Evolutionary conservation across 306 rosid species (phyloP).

Genomic region (Trichosanthes cucumerina): DNA sequence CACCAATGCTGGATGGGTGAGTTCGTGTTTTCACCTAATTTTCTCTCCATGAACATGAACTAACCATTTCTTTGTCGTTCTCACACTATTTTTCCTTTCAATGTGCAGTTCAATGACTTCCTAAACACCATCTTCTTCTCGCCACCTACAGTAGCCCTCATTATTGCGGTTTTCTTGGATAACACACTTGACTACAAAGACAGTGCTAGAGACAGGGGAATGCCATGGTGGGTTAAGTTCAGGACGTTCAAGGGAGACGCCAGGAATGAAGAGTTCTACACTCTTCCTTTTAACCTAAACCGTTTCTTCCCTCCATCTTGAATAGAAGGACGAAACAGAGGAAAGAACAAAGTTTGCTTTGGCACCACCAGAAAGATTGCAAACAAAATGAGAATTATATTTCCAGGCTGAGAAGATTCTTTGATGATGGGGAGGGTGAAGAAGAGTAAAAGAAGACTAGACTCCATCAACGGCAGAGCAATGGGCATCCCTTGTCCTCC

Average conservation of each 20-base stretch:
- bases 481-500: conserved; percentile 8
- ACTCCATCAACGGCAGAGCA: background rate
- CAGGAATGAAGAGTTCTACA: conserved; percentile 91
- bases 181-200: conserved; percentile 88
- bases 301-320: conserved; percentile 90
- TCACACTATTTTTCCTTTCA: background rate
- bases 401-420: conserved; percentile 28
- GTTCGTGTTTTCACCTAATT: conserved; percentile 17
- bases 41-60: background rate
- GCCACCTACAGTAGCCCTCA: conserved; percentile 68
- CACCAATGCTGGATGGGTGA: conserved; percentile 94
- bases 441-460: conserved; percentile 15
- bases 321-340: conserved; percentile 1
- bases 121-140: conserved; percentile 91
- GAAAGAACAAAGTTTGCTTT: background rate
- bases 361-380: conserved; percentile 11
- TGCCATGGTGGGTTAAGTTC: conserved; percentile 99
- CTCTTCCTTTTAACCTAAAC: conserved; percentile 95
- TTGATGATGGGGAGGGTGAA: conserved; percentile 14
- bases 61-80: background rate
- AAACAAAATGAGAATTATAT: conserved; percentile 50
- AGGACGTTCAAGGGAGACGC: conserved; percentile 78
- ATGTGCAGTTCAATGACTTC: conserved; percentile 86
- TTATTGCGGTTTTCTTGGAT: conserved; percentile 83
- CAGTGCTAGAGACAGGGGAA: conserved; percentile 85